Evolutionary conservation across 176 grass and related monocot species (phyloP), one percentile per base, ranked within the genome.

Genomic region (Oryza officinalis): DNA sequence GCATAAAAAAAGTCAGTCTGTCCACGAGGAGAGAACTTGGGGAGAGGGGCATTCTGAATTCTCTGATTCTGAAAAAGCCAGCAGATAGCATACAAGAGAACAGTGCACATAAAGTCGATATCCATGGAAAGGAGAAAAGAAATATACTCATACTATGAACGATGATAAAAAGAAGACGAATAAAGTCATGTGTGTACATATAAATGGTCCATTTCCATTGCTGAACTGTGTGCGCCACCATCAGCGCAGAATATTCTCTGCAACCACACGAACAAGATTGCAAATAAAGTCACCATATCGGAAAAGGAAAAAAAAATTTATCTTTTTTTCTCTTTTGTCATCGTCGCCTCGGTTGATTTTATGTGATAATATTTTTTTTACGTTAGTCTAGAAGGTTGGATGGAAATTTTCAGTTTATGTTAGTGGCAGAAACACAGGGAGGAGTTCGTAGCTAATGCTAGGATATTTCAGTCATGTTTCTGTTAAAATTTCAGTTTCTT

Each of bases 221-320:
- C 47, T 1, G 8, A 13, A 18, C 47, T 65, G 20, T 17, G 61
- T 63, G 60, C 25, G 10, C 50, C 2, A 9, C 67, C 33, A 61
- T 57, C 76, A 28, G 2, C 37, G 3, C 43, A 13, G 49, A 68
- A 81, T 86, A 81, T 68, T 86, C 77, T 67, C 45, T 44, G 3
- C 28, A 79, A 71, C 69, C 23, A 25, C 38, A 23, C 17, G n/a
- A 25, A 15, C 11, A 41, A 25, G 31, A 54, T 65, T 71, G 27
- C 28, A 22, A 23, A 61, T n/a, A 61, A 61, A 61, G 23, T 22
- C 33, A 72, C 33, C 33, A 13, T 3, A 46, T 82, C 26, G n/a
- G 7, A 57, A 57, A 57, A 3, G 14, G 6, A 43, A 0, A 6
- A 31, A 10, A 6, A 17, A 30, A 32, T 32, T 45, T 72, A 33